Evolutionary conservation across 345 rosid species (phyloP), one percentile per base, ranked within the genome.

Genomic region (Moringa oleifera): DNA sequence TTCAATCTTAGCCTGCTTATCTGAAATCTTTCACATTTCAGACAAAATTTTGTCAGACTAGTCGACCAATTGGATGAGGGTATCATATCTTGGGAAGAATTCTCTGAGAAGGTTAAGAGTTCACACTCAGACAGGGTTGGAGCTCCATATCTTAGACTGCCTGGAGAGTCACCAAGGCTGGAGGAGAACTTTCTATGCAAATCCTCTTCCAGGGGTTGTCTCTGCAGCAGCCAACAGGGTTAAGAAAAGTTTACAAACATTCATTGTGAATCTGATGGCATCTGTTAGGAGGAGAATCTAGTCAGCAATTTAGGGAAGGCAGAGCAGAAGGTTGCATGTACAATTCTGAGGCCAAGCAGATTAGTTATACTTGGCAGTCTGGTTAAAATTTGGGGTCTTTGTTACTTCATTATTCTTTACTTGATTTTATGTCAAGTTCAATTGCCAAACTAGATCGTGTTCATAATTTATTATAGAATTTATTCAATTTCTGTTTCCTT

Each of bases 101-200:
- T 93, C 74, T 78, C 96, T 45, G 72, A 76, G 10, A 76, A 84
- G 73, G 96, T 88, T 25, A 81, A 75, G 78, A 73, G 72, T 62
- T 65, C 78, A 31, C 95, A 93, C 57, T 67, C 82, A 31, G 57
- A 75, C 74, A 84, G 98, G 81, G 69, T 78, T 17, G 97, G 98
- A 69, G 79, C 83, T 31, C 90, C 98, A 12, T 80, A 90, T 65
- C 74, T 53, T 23, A 83, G 98, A 78, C 70, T 53, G 68, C 74
- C 65, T 15, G 91, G 91, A 63, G 88, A 80, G 28, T 54, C 84
- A 4, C 96, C 97, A 1, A 78, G 97, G 75, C 64, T 80, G 28
- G 97, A 93, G 78, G 98, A 93, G 80, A 90, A 85, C 58, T 93
- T n/a, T 93, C 55, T 90, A 83, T 68, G 91, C 97, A 20, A 93